Percentiles rank a stretch among this genome's conserved stretches.
Conservation (phyloP, 257 asterid species). For the Solanum megistacrolobum region DNA sequence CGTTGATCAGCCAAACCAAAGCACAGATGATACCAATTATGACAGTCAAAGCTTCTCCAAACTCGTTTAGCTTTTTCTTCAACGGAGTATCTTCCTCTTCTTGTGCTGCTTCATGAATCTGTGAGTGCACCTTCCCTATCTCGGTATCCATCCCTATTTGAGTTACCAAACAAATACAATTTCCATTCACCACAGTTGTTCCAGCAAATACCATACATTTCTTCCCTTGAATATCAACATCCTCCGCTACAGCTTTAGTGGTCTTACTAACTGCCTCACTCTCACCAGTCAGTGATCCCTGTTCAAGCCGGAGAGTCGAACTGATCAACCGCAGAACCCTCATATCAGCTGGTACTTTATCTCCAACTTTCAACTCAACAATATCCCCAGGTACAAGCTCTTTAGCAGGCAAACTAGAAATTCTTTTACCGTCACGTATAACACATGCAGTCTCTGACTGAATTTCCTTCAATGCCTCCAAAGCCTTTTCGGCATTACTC, state of each 20-base stretch:
- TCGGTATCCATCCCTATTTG: slow-evolving; percentile 90
- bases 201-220: slow-evolving; percentile 98
- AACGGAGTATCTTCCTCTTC: slow-evolving; percentile 90
- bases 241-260: slow-evolving; percentile 66
- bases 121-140: slow-evolving; percentile 87
- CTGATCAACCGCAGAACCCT: slow-evolving; percentile 82
- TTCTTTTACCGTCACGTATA: slow-evolving; percentile 63
- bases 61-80: slow-evolving; percentile 96
- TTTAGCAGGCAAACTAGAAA: slow-evolving; percentile 63
- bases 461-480: slow-evolving; percentile 95
- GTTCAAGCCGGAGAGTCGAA: slow-evolving; percentile 85
- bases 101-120: slow-evolving; percentile 92
- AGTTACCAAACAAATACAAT: slow-evolving; percentile 78
- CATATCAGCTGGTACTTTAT: slow-evolving; percentile 97
- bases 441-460: slow-evolving; percentile 92
- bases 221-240: slow-evolving; percentile 95
- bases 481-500: slow-evolving; percentile 96
- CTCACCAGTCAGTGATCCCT: slow-evolving; percentile 97
- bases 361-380: slow-evolving; percentile 94
- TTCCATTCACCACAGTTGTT: slow-evolving; percentile 93
- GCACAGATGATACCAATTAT: slow-evolving; percentile 79
- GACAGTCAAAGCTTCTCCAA: slow-evolving; percentile 85
- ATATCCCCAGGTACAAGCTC: slow-evolving; percentile 98
- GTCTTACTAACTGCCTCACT: slow-evolving; percentile 96
- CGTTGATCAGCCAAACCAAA: slow-evolving; percentile 91